phyloP scores from a whole-genome alignment of 106 monocot species.

The Allium fistulosum region DNA sequence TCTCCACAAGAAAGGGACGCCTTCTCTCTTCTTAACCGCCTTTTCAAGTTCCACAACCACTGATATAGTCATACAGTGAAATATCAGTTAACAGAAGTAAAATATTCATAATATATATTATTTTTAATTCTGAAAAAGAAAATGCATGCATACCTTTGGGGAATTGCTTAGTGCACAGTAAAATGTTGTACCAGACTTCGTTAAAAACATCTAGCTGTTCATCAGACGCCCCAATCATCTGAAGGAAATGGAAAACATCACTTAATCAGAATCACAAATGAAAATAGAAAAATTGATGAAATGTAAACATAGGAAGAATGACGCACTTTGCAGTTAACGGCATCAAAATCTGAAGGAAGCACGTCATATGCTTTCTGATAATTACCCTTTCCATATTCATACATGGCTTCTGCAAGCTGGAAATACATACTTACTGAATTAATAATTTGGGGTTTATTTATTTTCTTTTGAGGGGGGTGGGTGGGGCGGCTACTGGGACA shows the following conservation, averaged over 20 bases:
- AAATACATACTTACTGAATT: background rate
- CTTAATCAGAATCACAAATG: background rate
- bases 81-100: background rate
- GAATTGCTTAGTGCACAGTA: slow-evolving; percentile 37
- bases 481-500: too few species aligned
- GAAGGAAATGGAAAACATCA: slow-evolving; percentile 1
- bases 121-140: background rate
- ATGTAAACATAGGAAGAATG: too few species aligned
- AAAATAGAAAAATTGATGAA: too few species aligned
- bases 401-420: slow-evolving; percentile 73
- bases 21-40: slow-evolving; percentile 36
- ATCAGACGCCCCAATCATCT: slow-evolving; percentile 89
- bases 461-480: too few species aligned
- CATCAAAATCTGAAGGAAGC: slow-evolving; percentile 79
- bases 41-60: slow-evolving; percentile 47
- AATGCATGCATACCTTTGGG: slow-evolving; percentile 30
- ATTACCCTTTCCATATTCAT: slow-evolving; percentile 66
- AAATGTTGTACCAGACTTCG: slow-evolving; percentile 61
- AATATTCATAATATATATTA: background rate
- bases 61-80: slow-evolving; percentile 1
- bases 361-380: slow-evolving; percentile 42
- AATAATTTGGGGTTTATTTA: too few species aligned
- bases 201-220: slow-evolving; percentile 90
- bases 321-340: slow-evolving; percentile 53
- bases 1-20: slow-evolving; percentile 62